phyloP scores from a whole-genome alignment of 352 stramenopile species.

The Phytophthora sojae region DNA sequence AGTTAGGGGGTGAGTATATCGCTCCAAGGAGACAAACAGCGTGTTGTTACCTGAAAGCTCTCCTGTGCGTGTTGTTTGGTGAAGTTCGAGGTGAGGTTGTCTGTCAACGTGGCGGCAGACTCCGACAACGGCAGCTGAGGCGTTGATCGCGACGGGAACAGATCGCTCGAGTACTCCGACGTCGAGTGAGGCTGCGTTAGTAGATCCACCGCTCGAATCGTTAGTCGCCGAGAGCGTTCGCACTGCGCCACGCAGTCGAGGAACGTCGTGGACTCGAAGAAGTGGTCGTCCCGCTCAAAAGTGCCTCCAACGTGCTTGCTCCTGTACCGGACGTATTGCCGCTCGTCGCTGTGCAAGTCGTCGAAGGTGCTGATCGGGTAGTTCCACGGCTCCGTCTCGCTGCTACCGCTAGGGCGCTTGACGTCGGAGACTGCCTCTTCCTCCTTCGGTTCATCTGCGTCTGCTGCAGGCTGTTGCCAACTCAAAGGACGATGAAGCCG shows the following conservation, averaged over 20 bases:
- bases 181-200: conserved; percentile 16
- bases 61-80: conserved; percentile 39
- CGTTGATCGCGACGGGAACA: conserved; percentile 18
- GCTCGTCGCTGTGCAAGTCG: conserved; percentile 62
- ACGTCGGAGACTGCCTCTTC: background rate
- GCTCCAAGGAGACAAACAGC: background rate
- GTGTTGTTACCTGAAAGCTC: conserved; percentile 40
- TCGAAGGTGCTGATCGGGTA: conserved; percentile 75
- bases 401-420: conserved; percentile 11
- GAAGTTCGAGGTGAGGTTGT: conserved; percentile 53
- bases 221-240: conserved; percentile 68
- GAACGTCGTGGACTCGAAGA: conserved; percentile 70
- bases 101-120: conserved; percentile 25
- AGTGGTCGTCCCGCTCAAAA: conserved; percentile 69
- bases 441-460: background rate
- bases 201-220: conserved; percentile 61
- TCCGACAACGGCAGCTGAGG: conserved; percentile 31
- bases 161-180: background rate
- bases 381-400: conserved; percentile 59
- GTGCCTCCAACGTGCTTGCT: conserved; percentile 64
- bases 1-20: background rate
- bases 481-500: conserved; percentile 34
- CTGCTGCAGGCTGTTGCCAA: background rate
- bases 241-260: conserved; percentile 74
- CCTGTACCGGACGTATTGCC: conserved; percentile 67